These are phyloP conservation scores for Penicillium polonicum DNA, from an alignment of 2,329 filamentous ascomycete genomes.

Conservation along the genomic window DNA sequence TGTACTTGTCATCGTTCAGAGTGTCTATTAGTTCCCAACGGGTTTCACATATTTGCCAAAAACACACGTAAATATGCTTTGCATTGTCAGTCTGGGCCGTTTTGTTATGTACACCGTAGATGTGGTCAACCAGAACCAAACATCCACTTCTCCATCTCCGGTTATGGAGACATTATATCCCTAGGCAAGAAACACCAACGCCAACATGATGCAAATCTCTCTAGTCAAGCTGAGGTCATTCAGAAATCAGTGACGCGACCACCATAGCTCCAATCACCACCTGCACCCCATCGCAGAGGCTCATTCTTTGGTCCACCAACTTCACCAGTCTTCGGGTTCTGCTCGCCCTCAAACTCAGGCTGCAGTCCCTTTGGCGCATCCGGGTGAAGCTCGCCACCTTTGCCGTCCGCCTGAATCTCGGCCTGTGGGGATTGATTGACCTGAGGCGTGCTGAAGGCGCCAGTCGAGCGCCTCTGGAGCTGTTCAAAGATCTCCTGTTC, in stretches of 20 bases:
- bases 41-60: neutral
- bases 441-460: slow-evolving; percentile 68
- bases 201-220: slow-evolving; percentile 22
- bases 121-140: neutral
- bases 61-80: neutral
- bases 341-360: slow-evolving; percentile 90
- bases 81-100: neutral
- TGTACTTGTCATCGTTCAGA: neutral
- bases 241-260: slow-evolving; percentile 90
- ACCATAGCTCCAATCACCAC: slow-evolving; percentile 88
- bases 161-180: neutral
- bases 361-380: slow-evolving; percentile 73
- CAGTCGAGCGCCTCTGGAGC: slow-evolving; percentile 75
- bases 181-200: slow-evolving; percentile 19
- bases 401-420: slow-evolving; percentile 53
- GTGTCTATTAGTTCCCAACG: neutral
- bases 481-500: slow-evolving; percentile 89
- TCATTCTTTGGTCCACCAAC: slow-evolving; percentile 97
- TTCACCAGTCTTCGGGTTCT: slow-evolving; percentile 91
- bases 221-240: slow-evolving; percentile 15
- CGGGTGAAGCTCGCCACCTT: slow-evolving; percentile 66
- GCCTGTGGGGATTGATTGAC: slow-evolving; percentile 54
- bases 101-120: slow-evolving; percentile 5
- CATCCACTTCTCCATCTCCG: neutral
- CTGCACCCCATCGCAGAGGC: slow-evolving; percentile 78